phyloP scores from a whole-genome alignment of 164 flowering plant species.

The Houttuynia cordata region DNA sequence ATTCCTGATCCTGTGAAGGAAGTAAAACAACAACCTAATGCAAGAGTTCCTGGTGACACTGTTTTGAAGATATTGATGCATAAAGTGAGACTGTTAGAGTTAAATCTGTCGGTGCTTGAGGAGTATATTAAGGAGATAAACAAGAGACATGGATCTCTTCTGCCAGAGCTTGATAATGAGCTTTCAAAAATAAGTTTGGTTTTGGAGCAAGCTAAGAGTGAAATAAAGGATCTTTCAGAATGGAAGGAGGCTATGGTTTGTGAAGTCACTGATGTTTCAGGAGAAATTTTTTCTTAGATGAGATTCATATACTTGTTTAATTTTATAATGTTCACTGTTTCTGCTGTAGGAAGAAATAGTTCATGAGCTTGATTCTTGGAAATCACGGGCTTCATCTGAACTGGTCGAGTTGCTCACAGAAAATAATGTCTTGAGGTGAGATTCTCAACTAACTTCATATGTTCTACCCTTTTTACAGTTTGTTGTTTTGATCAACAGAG shows the following conservation, averaged over 20 bases:
- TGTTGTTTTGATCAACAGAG: too few species aligned
- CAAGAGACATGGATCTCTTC: constrained; percentile 30
- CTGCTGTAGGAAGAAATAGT: constrained; percentile 36
- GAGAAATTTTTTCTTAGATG: background rate
- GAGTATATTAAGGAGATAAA: constrained; percentile 55
- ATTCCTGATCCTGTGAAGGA: constrained; percentile 40
- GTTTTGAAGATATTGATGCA: constrained; percentile 78
- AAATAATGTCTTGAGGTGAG: constrained; percentile 48
- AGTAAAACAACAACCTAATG: constrained; percentile 39
- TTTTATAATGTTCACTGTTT: background rate
- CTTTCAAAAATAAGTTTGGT: constrained; percentile 22
- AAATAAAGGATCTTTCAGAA: constrained; percentile 33
- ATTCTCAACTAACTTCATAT: background rate
- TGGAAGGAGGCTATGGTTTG: constrained; percentile 59
- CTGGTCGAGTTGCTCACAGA: constrained; percentile 37
- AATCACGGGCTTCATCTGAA: constrained; percentile 31
- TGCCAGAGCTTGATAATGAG: constrained; percentile 51
- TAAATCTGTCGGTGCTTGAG: constrained; percentile 58
- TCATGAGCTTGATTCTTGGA: constrained; percentile 43
- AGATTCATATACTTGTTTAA: background rate
- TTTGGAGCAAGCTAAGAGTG: constrained; percentile 34
- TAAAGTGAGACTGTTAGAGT: constrained; percentile 60
- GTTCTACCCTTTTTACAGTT: too few species aligned
- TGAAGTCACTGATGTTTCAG: background rate
- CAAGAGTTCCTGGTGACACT: constrained; percentile 58